Percentiles rank a stretch among this genome's conserved stretches.
Conservation (phyloP, 2,329 filamentous ascomycete genomes). For the Aspergillus sergii region DNA sequence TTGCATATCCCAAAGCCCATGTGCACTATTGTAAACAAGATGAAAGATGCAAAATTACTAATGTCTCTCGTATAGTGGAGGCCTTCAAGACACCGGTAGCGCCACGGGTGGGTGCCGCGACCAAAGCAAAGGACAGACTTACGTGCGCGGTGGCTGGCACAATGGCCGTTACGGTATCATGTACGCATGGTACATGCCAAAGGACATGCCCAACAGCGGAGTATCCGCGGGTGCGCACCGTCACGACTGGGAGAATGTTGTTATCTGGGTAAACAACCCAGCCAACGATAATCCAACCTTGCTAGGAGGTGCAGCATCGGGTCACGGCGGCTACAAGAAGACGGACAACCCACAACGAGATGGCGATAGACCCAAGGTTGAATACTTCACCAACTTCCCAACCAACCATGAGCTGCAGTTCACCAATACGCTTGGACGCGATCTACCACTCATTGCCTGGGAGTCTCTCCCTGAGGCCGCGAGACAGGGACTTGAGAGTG, state of each 20-base stretch:
- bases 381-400: conserved; percentile 9
- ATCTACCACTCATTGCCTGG: conserved; percentile 2
- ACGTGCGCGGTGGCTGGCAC: conserved; percentile 9
- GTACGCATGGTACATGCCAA: conserved; percentile 12
- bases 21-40: background rate
- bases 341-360: background rate
- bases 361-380: conserved; percentile 5
- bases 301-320: conserved; percentile 4
- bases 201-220: conserved; percentile 10
- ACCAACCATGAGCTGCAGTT: conserved; percentile 12
- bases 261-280: conserved; percentile 10
- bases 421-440: background rate
- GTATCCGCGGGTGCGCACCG: conserved; percentile 7
- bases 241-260: conserved; percentile 13
- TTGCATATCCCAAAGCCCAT: background rate
- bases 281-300: background rate
- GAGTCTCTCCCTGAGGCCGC: conserved; percentile 2
- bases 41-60: background rate
- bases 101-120: conserved; percentile 7
- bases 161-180: conserved; percentile 11
- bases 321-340: conserved; percentile 10
- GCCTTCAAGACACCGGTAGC: conserved; percentile 9
- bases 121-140: conserved; percentile 9
- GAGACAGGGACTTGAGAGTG: background rate
- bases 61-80: background rate